Conservation (phyloP, 441 rosid genomes). For the Isatis lusitanica region DNA sequence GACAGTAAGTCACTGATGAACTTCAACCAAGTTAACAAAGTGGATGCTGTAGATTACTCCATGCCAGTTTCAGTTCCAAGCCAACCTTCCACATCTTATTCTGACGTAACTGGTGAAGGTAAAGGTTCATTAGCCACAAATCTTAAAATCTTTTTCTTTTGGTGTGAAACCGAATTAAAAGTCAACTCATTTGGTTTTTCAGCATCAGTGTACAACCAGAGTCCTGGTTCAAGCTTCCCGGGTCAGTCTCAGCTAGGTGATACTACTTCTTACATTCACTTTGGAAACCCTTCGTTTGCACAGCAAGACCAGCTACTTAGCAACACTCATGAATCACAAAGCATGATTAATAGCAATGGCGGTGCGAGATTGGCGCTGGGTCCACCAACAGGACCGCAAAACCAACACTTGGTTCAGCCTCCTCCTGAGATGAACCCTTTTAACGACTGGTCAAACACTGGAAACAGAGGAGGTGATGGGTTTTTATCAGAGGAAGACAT, state of each 20-base stretch:
- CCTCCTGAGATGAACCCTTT: conserved; percentile 26
- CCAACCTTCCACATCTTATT: conserved; percentile 57
- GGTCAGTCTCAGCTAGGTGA: conserved; percentile 54
- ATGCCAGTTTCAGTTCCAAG: conserved; percentile 51
- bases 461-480: conserved; percentile 52
- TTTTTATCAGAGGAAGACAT: conserved; percentile 81
- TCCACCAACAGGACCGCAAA: conserved; percentile 47
- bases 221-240: conserved; percentile 43
- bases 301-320: conserved; percentile 47
- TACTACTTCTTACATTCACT: conserved; percentile 50
- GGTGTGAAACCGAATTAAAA: background rate
- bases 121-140: background rate
- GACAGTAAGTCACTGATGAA: conserved; percentile 78
- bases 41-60: conserved; percentile 43
- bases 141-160: background rate
- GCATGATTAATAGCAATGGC: conserved; percentile 26
- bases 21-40: conserved; percentile 50
- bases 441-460: conserved; percentile 35
- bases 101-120: conserved; percentile 70
- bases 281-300: conserved; percentile 44
- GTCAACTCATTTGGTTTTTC: background rate
- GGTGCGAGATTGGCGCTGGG: conserved; percentile 42
- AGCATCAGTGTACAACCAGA: conserved; percentile 60
- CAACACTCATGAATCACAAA: conserved; percentile 43
- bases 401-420: conserved; percentile 35